phyloP scores from a whole-genome alignment of 2,329 filamentous ascomycete species.

The Cordyceps pruinosa region DNA sequence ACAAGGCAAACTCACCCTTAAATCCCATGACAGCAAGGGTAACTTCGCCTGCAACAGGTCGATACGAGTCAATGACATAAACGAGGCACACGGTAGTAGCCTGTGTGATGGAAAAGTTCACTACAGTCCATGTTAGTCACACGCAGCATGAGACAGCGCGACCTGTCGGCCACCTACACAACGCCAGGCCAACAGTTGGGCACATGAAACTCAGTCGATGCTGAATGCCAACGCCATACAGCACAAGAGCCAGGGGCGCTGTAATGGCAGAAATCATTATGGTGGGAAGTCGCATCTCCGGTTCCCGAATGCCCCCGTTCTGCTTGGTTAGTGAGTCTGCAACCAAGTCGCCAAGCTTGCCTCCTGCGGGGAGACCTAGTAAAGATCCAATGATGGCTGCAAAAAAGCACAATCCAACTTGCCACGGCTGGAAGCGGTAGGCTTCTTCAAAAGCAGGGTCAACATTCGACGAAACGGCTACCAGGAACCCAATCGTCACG shows the following conservation, averaged over 20 bases:
- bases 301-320: conserved; percentile 50
- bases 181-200: conserved; percentile 45
- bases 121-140: conserved; percentile 22
- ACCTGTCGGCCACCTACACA: conserved; percentile 33
- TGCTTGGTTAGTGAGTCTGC: conserved; percentile 42
- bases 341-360: conserved; percentile 39
- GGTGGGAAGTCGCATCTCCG: conserved; percentile 53
- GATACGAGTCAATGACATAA: conserved; percentile 45
- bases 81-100: conserved; percentile 49
- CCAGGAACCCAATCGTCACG: conserved; percentile 48
- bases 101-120: conserved; percentile 50
- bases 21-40: conserved; percentile 47
- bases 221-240: conserved; percentile 43
- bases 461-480: conserved; percentile 48
- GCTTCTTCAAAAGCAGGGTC: conserved; percentile 34
- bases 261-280: conserved; percentile 30
- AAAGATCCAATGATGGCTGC: conserved; percentile 40
- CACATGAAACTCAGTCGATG: conserved; percentile 47
- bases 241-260: conserved; percentile 33
- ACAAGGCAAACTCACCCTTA: conserved; percentile 35
- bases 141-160: not conserved
- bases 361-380: conserved; percentile 44
- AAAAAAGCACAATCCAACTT: conserved; percentile 46
- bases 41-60: conserved; percentile 4
- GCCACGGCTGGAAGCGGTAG: conserved; percentile 39